A percentile compares a stretch with the other conserved stretches of the same genome.
Conservation (phyloP, 805 yeast species). For the Wickerhamomyces queroliae region DNA sequence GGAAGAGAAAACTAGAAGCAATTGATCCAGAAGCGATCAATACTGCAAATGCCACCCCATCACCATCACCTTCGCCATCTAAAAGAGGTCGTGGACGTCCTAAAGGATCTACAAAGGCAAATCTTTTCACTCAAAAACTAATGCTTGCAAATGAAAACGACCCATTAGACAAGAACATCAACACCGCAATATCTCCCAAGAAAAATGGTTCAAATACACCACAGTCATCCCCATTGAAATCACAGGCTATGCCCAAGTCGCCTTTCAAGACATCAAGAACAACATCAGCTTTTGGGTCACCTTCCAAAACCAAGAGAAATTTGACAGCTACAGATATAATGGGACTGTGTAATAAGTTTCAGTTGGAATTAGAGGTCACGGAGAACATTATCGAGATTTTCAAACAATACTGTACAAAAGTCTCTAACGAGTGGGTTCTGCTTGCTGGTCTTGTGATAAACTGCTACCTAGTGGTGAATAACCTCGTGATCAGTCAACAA, state of each 20-base stretch:
- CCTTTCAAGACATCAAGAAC: not conserved
- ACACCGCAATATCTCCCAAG: too few relatives aligned
- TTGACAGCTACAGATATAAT: conserved; percentile 37
- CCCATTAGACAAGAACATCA: too few relatives aligned
- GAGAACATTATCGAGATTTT: conserved; percentile 45
- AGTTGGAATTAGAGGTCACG: conserved; percentile 50
- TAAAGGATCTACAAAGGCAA: not conserved
- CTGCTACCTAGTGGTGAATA: conserved; percentile 50
- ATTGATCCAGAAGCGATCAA: not conserved
- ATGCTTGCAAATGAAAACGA: too few relatives aligned
- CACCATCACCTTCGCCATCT: conserved; percentile 18
- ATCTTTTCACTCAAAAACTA: not conserved
- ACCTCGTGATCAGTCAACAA: conserved; percentile 35
- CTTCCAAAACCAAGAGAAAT: conserved; percentile 19
- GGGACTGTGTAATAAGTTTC: conserved; percentile 55
- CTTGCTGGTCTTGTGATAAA: conserved; percentile 62
- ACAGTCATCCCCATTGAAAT: not conserved
- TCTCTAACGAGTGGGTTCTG: conserved; percentile 62
- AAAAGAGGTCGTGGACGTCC: conserved; percentile 4
- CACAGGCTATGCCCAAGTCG: not conserved
- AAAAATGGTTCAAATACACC: not conserved
- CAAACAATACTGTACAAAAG: conserved; percentile 42
- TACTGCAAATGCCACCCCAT: too few relatives aligned
- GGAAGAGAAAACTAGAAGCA: not conserved
- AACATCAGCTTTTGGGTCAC: conserved; percentile 6